Base-by-base conservation (phyloP, 176 grass and related monocot genomes). In the Elymus sibiricus region DNA sequence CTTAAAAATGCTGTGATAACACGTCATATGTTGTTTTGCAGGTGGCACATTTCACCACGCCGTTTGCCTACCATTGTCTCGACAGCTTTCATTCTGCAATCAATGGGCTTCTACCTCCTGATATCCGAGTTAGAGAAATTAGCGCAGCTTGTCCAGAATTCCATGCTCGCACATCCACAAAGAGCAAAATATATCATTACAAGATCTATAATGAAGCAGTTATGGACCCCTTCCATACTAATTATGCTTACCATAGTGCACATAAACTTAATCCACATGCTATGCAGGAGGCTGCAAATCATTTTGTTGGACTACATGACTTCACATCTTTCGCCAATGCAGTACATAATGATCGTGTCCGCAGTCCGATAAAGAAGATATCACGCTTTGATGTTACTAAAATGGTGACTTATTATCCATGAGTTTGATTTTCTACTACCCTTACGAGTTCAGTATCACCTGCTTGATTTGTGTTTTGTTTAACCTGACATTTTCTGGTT, bases 321-420 rank as follows among this genome's bases (percentile, higher is more conserved):
- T 98, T 95, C 79, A 90, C 87, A 83, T 98, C 95, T 78, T 98
- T 98, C 72, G 91, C 93, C 51, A 98, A 95, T 91, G 86, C 88
- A 46, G 87, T 84, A 77, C 89, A 80, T 72, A 92, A 92, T 77
- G 95, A 98, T 81, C 78, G 91, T 79, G 65, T 85, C 14, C 89
- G 80, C 31, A 82, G 87, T 84, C 87, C 93, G 9, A 78, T 94
- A 77, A 98, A 98, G 88, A 87, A 91, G 86, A 95, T 98, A 73
- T 84, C 90, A 62, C 86, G 90, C 26, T 98, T 95, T 83, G 86
- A 94, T 83, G 86, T 98, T 76, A 87, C 59, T 81, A 90, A 98
- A 90, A 86, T 87, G 88, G 95, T 98, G 90, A 77, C 83, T 86
- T 24, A 69, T 75, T 46, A 49, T 39, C 24, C n/a, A n/a, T 25